A percentile compares a stretch with the other conserved stretches of the same genome.
phyloP scores from a whole-genome alignment of 2,329 filamentous ascomycete genomes.

The Remersonia thermophila region DNA sequence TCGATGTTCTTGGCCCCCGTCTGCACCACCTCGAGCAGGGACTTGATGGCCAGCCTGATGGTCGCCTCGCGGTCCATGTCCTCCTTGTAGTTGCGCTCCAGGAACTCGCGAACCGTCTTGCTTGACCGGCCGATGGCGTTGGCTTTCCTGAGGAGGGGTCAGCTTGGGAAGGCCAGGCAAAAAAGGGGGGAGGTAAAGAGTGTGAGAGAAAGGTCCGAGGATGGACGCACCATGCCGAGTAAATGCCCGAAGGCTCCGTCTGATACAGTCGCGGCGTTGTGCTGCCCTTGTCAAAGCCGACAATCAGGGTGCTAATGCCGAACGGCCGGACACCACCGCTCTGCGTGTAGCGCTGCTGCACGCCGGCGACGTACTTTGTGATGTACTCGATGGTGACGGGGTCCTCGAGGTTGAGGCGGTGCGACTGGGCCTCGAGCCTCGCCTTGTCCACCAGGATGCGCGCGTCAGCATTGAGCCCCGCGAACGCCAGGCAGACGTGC shows the following conservation, averaged over 20 bases:
- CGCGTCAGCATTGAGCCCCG: constrained; percentile 93
- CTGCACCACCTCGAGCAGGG: constrained; percentile 92
- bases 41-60: constrained; percentile 96
- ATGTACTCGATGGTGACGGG: constrained; percentile 98
- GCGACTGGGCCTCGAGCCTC: constrained; percentile 90
- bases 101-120: constrained; percentile 97
- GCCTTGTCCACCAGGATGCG: constrained; percentile 98
- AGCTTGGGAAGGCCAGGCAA: constrained; percentile 6
- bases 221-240: constrained; percentile 95
- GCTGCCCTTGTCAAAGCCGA: constrained; percentile 95
- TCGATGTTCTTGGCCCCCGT: constrained; percentile 99
- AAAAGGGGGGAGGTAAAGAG: background rate
- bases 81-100: constrained; percentile 97
- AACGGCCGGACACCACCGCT: constrained; percentile 98
- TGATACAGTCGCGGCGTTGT: constrained; percentile 84
- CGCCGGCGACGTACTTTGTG: constrained; percentile 94
- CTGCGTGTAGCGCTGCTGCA: constrained; percentile 98
- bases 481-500: constrained; percentile 94
- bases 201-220: too few species aligned
- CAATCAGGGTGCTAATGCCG: constrained; percentile 93
- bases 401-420: constrained; percentile 93
- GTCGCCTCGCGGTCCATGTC: constrained; percentile 94
- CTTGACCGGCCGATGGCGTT: constrained; percentile 96
- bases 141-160: constrained; percentile 62
- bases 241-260: constrained; percentile 98